phyloP scores from a whole-genome alignment of 345 rosid species.

The Psidium friedrichsthalianum region DNA sequence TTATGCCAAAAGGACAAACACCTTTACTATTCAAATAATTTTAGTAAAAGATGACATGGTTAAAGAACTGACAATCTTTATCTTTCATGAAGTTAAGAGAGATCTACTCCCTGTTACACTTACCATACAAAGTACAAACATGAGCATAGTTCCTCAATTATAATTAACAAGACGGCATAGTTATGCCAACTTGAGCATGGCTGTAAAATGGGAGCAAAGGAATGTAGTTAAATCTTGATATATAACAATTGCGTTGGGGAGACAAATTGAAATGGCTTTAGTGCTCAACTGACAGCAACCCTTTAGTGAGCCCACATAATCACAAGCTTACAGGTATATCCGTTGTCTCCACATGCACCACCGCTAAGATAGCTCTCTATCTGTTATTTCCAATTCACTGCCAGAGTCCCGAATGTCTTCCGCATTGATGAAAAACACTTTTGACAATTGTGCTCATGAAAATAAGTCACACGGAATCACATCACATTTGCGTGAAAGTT shows the following conservation, averaged over 20 bases:
- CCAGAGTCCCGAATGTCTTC: neutral
- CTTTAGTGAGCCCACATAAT: neutral
- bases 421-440: neutral
- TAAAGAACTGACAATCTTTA: neutral
- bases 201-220: neutral
- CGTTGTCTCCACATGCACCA: neutral
- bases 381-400: neutral
- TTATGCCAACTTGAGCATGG: neutral
- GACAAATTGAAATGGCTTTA: neutral
- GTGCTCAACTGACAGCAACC: neutral
- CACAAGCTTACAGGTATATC: neutral
- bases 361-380: neutral
- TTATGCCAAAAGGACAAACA: neutral
- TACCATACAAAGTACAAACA: neutral
- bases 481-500: neutral
- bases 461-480: neutral
- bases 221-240: neutral
- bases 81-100: neutral
- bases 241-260: neutral
- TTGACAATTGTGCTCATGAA: neutral
- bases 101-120: neutral
- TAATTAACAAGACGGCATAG: neutral
- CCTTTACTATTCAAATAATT: neutral
- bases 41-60: neutral
- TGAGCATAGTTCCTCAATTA: neutral